A percentile compares a stretch with the other conserved stretches of the same genome.
These are phyloP conservation scores for Xylaria intraflava DNA, from an alignment of 495 filamentous ascomycete genomes.

Conservation along the genomic window DNA sequence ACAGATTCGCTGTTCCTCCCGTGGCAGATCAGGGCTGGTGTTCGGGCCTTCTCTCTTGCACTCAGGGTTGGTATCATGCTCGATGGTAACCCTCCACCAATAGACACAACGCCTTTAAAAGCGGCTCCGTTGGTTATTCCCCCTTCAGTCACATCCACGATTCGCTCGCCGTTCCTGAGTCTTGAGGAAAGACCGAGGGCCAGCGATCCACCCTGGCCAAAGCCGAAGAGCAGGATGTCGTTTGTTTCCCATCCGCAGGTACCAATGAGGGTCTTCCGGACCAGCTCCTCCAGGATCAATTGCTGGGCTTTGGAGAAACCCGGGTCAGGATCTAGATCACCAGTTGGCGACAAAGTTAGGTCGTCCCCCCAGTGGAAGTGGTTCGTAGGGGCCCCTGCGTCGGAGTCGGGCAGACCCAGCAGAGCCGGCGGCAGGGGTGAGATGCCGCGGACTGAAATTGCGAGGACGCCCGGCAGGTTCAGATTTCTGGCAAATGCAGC, in stretches of 20 bases:
- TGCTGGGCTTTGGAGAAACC: slow-evolving; percentile 56
- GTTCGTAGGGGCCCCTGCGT: slow-evolving; percentile 1
- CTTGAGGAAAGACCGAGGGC: slow-evolving; percentile 54
- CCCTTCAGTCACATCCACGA: slow-evolving; percentile 16
- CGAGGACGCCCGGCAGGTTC: slow-evolving; percentile 71
- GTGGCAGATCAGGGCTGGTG: slow-evolving; percentile 68
- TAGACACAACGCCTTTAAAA: slow-evolving; percentile 63
- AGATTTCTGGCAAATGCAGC: slow-evolving; percentile 63
- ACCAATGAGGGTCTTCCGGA: slow-evolving; percentile 53
- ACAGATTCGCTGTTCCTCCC: slow-evolving; percentile 58
- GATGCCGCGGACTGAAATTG: slow-evolving; percentile 68
- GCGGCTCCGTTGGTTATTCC: background rate
- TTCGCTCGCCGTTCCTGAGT: slow-evolving; percentile 26
- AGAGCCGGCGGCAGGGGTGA: slow-evolving; percentile 67
- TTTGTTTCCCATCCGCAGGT: slow-evolving; percentile 64
- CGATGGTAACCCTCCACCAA: slow-evolving; percentile 65
- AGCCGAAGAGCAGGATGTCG: slow-evolving; percentile 75
- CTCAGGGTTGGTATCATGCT: slow-evolving; percentile 38
- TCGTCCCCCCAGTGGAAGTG: slow-evolving; percentile 92
- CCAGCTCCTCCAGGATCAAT: slow-evolving; percentile 49
- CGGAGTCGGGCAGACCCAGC: slow-evolving; percentile 38
- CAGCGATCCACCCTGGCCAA: slow-evolving; percentile 80
- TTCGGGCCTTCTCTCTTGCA: slow-evolving; percentile 49
- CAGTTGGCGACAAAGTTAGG: slow-evolving; percentile 57
- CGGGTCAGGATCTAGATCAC: slow-evolving; percentile 69